Conservation (phyloP, 2,329 filamentous ascomycete genomes). For the Dothideomycetidae sp. region DNA sequence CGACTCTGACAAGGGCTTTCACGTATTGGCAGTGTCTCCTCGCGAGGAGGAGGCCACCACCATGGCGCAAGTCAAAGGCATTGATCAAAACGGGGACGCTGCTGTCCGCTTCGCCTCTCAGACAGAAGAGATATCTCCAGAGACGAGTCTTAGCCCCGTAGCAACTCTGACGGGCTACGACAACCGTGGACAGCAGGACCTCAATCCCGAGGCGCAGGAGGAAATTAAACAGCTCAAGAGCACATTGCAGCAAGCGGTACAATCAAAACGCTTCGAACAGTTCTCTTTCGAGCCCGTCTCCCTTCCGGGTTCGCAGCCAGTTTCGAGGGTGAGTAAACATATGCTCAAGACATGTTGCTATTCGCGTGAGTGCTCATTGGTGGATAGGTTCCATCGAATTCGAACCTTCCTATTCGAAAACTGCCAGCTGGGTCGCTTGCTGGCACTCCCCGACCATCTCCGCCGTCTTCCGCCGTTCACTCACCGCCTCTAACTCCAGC, state of each 20-base stretch:
- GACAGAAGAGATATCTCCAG: conserved; percentile 53
- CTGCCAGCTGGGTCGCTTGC: conserved; percentile 24
- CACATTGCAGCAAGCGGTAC: conserved; percentile 60
- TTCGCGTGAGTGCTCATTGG: conserved; percentile 30
- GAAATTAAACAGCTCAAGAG: conserved; percentile 59
- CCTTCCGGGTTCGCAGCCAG: conserved; percentile 70
- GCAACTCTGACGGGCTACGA: conserved; percentile 17
- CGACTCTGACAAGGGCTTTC: no score
- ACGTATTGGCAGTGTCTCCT: no score
- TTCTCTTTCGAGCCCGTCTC: conserved; percentile 87
- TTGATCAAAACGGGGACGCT: conserved; percentile 15
- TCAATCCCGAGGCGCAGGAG: conserved; percentile 35
- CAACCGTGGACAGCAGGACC: conserved; percentile 17
- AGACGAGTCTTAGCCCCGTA: conserved; percentile 21
- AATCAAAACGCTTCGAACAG: conserved; percentile 70
- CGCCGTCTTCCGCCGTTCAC: conserved; percentile 56
- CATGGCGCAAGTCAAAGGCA: conserved; percentile 1
- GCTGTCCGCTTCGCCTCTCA: conserved; percentile 59
- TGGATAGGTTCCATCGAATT: conserved; percentile 37
- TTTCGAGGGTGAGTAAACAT: conserved; percentile 57
- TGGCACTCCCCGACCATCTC: conserved; percentile 53
- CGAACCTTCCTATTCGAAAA: conserved; percentile 22
- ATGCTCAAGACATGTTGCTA: conserved; percentile 16
- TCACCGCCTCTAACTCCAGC: conserved; percentile 83
- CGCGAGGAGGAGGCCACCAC: no score